Evolutionary conservation across 768 basidiomycete genomes (phyloP).

Genomic region (Mycena vulgaris): DNA sequence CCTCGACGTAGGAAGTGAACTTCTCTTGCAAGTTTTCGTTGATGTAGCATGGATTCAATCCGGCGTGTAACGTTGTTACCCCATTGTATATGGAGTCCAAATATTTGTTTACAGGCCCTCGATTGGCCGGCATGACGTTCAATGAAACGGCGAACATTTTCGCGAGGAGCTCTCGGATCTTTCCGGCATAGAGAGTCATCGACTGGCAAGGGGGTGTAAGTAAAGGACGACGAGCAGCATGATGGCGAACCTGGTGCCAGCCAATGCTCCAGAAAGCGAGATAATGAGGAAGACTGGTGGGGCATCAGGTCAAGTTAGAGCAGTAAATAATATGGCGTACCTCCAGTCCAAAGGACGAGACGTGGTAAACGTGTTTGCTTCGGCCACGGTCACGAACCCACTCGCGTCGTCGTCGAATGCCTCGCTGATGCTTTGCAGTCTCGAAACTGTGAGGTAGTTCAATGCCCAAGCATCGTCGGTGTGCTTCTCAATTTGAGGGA

Average conservation of each 20-base stretch:
- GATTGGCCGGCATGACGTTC: slow-evolving; percentile 30
- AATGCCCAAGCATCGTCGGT: slow-evolving; percentile 52
- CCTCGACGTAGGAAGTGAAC: slow-evolving; percentile 43
- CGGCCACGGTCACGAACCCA: slow-evolving; percentile 50
- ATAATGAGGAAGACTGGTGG: slow-evolving; percentile 29
- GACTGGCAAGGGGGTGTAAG: slow-evolving; percentile 16
- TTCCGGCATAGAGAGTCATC: slow-evolving; percentile 31
- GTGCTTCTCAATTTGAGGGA: slow-evolving; percentile 4
- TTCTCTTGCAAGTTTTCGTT: slow-evolving; percentile 42
- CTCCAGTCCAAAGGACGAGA: slow-evolving; percentile 51
- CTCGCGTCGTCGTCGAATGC: slow-evolving; percentile 55
- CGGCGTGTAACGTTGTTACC: slow-evolving; percentile 34
- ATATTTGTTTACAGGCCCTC: slow-evolving; percentile 35
- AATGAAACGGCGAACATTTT: slow-evolving; percentile 37
- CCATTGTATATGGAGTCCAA: slow-evolving; percentile 33
- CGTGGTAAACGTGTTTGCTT: slow-evolving; percentile 51
- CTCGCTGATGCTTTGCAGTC: slow-evolving; percentile 50
- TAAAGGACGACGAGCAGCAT: not conserved
- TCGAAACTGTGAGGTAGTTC: slow-evolving; percentile 46
- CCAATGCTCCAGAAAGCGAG: slow-evolving; percentile 50
- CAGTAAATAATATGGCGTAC: too few species aligned
- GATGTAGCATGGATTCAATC: slow-evolving; percentile 39
- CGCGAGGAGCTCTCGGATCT: slow-evolving; percentile 36
- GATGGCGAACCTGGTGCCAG: slow-evolving; percentile 29
- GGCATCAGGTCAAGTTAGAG: too few species aligned